A percentile compares a stretch with the other conserved stretches of the same genome.
These are phyloP conservation scores for Hypericum perforatum DNA, from an alignment of 345 rosid species.

Conservation along the genomic window DNA sequence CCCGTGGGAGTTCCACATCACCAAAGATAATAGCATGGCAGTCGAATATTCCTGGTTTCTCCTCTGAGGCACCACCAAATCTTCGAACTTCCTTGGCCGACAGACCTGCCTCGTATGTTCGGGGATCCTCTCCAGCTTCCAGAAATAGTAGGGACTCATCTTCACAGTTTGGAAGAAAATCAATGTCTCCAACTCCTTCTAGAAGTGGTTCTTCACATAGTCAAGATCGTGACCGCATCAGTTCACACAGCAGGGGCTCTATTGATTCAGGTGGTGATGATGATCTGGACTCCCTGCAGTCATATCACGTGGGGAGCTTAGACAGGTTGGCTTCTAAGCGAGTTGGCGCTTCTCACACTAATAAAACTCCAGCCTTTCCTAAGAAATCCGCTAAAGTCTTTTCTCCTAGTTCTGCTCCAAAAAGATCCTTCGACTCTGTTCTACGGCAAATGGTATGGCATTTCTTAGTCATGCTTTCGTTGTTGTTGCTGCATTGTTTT, in stretches of 20 bases:
- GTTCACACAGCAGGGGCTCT: conserved; percentile 80
- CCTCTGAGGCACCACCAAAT: conserved; percentile 96
- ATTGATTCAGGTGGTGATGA: conserved; percentile 91
- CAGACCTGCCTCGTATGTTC: conserved; percentile 83
- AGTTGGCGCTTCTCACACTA: conserved; percentile 46
- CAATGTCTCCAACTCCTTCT: conserved; percentile 88
- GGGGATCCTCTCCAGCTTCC: conserved; percentile 98
- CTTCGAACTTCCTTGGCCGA: conserved; percentile 91
- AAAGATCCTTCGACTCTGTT: conserved; percentile 62
- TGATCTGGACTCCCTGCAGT: conserved; percentile 63
- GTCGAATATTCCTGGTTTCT: conserved; percentile 84
- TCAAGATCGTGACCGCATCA: conserved; percentile 76
- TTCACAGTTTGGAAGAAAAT: conserved; percentile 58
- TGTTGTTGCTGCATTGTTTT: not conserved
- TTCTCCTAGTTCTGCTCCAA: conserved; percentile 79
- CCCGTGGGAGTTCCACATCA: conserved; percentile 77
- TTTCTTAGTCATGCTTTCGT: conserved; percentile 1
- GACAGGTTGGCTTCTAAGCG: conserved; percentile 41
- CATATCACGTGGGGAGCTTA: conserved; percentile 41
- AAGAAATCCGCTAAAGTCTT: conserved; percentile 42
- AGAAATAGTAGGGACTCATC: conserved; percentile 61
- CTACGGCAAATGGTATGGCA: conserved; percentile 72
- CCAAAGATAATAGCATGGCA: conserved; percentile 92
- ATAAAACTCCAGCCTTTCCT: conserved; percentile 51
- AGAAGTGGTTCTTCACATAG: conserved; percentile 89